phyloP scores from a whole-genome alignment of 306 rosid genomes.

The Cicer pinnatifidum region DNA sequence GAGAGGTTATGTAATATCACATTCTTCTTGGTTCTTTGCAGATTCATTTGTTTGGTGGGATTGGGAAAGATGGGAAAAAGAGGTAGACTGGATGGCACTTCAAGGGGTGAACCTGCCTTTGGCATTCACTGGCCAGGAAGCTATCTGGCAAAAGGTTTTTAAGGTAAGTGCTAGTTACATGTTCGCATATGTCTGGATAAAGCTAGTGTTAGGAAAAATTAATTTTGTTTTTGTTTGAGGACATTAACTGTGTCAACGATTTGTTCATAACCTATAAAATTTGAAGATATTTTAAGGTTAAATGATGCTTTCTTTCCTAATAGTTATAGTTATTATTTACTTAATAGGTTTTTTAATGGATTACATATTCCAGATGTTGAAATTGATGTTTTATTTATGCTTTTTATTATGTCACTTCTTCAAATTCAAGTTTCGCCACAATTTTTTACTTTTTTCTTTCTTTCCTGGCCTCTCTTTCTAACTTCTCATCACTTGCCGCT shows the following conservation, averaged over 20 bases:
- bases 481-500: slow-evolving; percentile 18
- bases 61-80: slow-evolving; percentile 98
- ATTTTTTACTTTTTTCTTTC: slow-evolving; percentile 25
- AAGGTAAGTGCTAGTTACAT: slow-evolving; percentile 55
- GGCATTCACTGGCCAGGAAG: slow-evolving; percentile 94
- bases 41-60: slow-evolving; percentile 99
- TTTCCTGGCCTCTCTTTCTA: neutral
- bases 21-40: slow-evolving; percentile 48
- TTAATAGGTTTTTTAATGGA: neutral
- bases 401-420: neutral
- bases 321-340: slow-evolving; percentile 13
- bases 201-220: slow-evolving; percentile 8
- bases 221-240: slow-evolving; percentile 23
- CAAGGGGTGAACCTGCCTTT: slow-evolving; percentile 94
- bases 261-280: slow-evolving; percentile 19
- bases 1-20: slow-evolving; percentile 31
- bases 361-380: neutral
- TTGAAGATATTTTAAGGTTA: neutral
- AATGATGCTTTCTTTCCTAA: slow-evolving; percentile 6
- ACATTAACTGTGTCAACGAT: slow-evolving; percentile 13
- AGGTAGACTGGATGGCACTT: slow-evolving; percentile 99
- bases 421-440: slow-evolving; percentile 1
- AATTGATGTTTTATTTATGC: slow-evolving; percentile 19
- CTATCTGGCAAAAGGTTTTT: slow-evolving; percentile 91
- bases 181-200: neutral